Evolutionary conservation across 768 basidiomycete genomes (phyloP).

Genomic region (Lactifluus piperatus): DNA sequence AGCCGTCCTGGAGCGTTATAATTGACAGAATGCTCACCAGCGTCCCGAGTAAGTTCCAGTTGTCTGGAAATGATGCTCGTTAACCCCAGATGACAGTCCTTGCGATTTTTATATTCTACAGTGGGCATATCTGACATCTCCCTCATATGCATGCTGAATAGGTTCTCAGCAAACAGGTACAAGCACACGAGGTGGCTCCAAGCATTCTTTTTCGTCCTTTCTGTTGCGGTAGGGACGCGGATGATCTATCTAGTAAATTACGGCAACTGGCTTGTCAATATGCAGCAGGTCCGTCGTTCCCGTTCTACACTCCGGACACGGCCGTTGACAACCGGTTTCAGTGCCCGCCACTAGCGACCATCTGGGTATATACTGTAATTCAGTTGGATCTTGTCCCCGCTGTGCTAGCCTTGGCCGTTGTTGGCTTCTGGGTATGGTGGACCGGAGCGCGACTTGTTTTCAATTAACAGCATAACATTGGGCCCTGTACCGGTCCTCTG

Average conservation of each 20-base stretch:
- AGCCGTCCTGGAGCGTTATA: constrained; percentile 40
- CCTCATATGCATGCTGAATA: neutral
- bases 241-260: constrained; percentile 64
- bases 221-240: constrained; percentile 48
- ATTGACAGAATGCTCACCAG: constrained; percentile 52
- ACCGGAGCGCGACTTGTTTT: constrained; percentile 36
- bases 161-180: constrained; percentile 51
- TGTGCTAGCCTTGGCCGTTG: constrained; percentile 42
- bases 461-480: neutral
- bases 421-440: constrained; percentile 56
- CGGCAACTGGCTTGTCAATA: constrained; percentile 61
- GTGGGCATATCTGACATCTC: constrained; percentile 32
- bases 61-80: neutral
- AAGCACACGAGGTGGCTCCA: constrained; percentile 50
- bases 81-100: constrained; percentile 40
- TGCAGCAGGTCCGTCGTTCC: constrained; percentile 51
- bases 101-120: constrained; percentile 67
- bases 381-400: constrained; percentile 61
- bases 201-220: constrained; percentile 47
- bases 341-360: constrained; percentile 69
- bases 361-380: constrained; percentile 70
- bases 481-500: neutral
- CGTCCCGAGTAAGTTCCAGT: constrained; percentile 53
- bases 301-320: neutral
- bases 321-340: constrained; percentile 24